phyloP scores from a whole-genome alignment of 1,139 yeast species.

The Blastobotrys illinoisensis region DNA sequence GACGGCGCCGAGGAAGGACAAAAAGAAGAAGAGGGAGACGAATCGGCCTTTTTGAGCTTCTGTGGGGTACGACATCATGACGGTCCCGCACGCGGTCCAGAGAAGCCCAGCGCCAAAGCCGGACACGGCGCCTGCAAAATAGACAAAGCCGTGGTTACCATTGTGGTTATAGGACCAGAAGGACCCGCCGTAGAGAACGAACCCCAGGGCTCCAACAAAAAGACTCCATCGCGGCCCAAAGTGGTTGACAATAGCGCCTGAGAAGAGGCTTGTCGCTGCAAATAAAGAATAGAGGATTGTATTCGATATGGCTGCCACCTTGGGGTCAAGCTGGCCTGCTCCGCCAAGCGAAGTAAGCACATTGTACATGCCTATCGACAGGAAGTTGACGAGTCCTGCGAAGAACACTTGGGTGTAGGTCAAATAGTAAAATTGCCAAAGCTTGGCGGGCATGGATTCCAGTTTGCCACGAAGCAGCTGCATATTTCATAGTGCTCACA shows the following conservation, averaged over 20 bases:
- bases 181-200: slow-evolving; percentile 46
- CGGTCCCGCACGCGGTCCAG: slow-evolving; percentile 55
- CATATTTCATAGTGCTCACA: too few relatives aligned
- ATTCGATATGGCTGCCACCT: slow-evolving; percentile 43
- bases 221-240: slow-evolving; percentile 42
- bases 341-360: slow-evolving; percentile 53
- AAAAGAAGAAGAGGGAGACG: slow-evolving; percentile 36
- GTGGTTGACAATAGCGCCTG: slow-evolving; percentile 47
- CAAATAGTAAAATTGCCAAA: not conserved
- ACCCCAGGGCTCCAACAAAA: slow-evolving; percentile 48
- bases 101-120: slow-evolving; percentile 51
- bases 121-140: slow-evolving; percentile 52
- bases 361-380: slow-evolving; percentile 55
- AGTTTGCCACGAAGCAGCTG: not conserved
- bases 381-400: slow-evolving; percentile 41
- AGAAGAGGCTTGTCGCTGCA: slow-evolving; percentile 49
- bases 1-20: slow-evolving; percentile 43
- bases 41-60: slow-evolving; percentile 48
- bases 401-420: slow-evolving; percentile 14
- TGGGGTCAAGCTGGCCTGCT: slow-evolving; percentile 30
- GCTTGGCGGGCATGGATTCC: not conserved
- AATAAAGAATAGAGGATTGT: slow-evolving; percentile 49
- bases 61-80: slow-evolving; percentile 49
- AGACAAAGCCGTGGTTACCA: slow-evolving; percentile 46
- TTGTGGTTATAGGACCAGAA: slow-evolving; percentile 43